Conservation (phyloP, 306 rosid species). For the Vigna trinervia region DNA sequence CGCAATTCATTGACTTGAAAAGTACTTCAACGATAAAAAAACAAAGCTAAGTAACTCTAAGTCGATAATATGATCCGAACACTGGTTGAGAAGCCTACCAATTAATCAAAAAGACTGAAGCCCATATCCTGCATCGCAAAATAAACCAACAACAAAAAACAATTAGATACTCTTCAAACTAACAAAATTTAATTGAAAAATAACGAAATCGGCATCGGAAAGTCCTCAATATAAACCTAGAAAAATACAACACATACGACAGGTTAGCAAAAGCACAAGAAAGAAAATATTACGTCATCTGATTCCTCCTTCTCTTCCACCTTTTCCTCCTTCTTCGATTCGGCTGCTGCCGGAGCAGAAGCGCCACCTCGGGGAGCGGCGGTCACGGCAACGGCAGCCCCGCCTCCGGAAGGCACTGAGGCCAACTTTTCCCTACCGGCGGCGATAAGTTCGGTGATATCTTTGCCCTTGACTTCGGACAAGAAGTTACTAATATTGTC, state of each 20-base stretch:
- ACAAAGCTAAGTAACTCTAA: slow-evolving; percentile 20
- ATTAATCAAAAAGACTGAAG: slow-evolving; percentile 76
- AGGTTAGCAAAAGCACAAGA: neutral
- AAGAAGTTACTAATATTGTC: slow-evolving; percentile 51
- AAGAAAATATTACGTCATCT: slow-evolving; percentile 60
- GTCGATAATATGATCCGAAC: neutral
- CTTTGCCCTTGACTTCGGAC: slow-evolving; percentile 62
- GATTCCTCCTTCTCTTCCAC: slow-evolving; percentile 75
- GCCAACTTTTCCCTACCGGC: slow-evolving; percentile 66
- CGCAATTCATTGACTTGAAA: neutral
- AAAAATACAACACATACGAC: neutral
- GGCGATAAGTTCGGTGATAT: slow-evolving; percentile 65
- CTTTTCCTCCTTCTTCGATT: slow-evolving; percentile 76
- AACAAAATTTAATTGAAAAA: neutral
- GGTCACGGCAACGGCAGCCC: slow-evolving; percentile 55
- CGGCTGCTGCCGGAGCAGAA: slow-evolving; percentile 61
- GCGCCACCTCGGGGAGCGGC: slow-evolving; percentile 47
- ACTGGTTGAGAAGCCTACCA: slow-evolving; percentile 1
- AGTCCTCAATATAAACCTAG: neutral
- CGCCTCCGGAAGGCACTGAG: slow-evolving; percentile 68
- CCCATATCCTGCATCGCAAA: slow-evolving; percentile 69
- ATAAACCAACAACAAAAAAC: neutral
- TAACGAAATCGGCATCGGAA: neutral
- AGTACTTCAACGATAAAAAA: neutral
- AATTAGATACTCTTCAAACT: neutral